These are phyloP conservation scores for Skeletonema grethae DNA, from an alignment of 108 stramenopile genomes.

Conservation along the genomic window DNA sequence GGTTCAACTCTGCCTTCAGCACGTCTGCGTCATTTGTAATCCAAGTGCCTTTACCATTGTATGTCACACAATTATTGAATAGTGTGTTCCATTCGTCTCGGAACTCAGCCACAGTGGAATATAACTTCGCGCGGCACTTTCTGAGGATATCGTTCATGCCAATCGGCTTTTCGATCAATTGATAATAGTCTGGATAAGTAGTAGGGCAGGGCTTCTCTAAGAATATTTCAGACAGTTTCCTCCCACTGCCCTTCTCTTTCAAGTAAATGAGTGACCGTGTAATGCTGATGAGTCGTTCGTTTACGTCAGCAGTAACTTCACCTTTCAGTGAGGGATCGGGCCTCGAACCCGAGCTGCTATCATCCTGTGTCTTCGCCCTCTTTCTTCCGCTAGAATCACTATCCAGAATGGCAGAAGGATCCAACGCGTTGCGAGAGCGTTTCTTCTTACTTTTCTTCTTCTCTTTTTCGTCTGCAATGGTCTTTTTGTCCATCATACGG, in stretches of 20 bases:
- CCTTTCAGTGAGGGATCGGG: conserved; percentile 17
- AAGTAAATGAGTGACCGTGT: conserved; percentile 75
- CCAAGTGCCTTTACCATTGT: conserved; percentile 88
- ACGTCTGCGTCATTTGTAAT: conserved; percentile 68
- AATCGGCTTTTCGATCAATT: conserved; percentile 79
- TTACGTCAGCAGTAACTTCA: conserved; percentile 61
- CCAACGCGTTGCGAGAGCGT: conserved; percentile 38
- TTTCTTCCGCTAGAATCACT: conserved; percentile 20
- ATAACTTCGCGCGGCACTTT: conserved; percentile 76
- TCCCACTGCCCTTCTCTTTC: conserved; percentile 79
- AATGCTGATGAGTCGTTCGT: conserved; percentile 78
- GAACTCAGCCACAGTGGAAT: conserved; percentile 62
- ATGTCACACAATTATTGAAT: conserved; percentile 77
- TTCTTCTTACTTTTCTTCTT: conserved; percentile 55
- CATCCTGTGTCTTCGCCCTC: conserved; percentile 29
- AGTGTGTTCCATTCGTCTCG: conserved; percentile 81
- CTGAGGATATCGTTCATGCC: conserved; percentile 89
- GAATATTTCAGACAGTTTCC: conserved; percentile 81
- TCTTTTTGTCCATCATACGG: conserved; percentile 87
- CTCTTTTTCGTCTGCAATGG: conserved; percentile 55
- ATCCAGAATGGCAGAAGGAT: conserved; percentile 45
- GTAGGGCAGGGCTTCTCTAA: conserved; percentile 84
- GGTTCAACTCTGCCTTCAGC: conserved; percentile 73
- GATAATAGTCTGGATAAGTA: conserved; percentile 86
- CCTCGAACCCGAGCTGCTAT: conserved; percentile 6